phyloP scores from a whole-genome alignment of 2,329 filamentous ascomycete species.

The Elsinoe perseae region DNA sequence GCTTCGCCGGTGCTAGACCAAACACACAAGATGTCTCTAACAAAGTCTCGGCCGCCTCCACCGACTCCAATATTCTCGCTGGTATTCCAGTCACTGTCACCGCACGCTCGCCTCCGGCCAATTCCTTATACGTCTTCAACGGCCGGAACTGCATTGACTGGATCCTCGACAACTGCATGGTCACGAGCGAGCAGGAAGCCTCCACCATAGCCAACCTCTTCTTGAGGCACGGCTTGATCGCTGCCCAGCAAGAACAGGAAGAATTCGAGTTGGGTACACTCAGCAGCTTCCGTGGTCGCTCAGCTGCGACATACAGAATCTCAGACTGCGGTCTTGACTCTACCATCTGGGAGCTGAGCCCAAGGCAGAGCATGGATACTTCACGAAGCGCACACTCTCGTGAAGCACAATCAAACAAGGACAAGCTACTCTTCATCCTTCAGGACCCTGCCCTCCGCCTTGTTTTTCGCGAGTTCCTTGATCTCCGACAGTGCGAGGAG shows the following conservation, averaged over 20 bases:
- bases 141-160: neutral
- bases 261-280: neutral
- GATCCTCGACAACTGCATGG: slow-evolving; percentile 3
- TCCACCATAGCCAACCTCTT: neutral
- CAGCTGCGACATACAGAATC: neutral
- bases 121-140: neutral
- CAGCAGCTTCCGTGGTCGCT: neutral
- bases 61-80: slow-evolving; percentile 1
- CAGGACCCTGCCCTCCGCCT: neutral
- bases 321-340: neutral
- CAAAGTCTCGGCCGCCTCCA: neutral
- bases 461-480: neutral
- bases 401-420: neutral
- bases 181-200: neutral
- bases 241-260: neutral
- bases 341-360: neutral
- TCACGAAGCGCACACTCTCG: neutral
- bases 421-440: neutral
- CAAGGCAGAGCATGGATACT: neutral
- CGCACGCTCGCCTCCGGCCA: neutral
- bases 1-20: neutral
- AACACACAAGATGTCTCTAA: neutral
- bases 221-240: neutral
- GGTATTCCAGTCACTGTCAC: neutral
- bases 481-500: neutral